Evolutionary conservation across 768 basidiomycete genomes (phyloP).

Genomic region (Tubosaeta brunneosetosa): DNA sequence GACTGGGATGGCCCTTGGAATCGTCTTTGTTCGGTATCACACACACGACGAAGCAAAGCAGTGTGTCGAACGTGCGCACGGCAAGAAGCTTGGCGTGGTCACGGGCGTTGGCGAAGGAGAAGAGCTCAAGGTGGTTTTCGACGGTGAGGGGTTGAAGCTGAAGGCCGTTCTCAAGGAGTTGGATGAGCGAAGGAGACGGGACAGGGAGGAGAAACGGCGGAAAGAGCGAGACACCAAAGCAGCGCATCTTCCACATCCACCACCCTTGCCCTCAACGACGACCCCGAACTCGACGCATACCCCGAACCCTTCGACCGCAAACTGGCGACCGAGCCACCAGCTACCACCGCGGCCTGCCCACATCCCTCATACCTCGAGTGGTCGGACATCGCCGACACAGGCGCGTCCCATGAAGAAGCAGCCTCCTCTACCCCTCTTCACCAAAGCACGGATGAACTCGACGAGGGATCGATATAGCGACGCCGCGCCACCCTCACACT

Average conservation of each 20-base stretch:
- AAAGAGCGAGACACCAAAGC: conserved; percentile 30
- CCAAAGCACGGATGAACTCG: conserved; percentile 27
- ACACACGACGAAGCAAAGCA: conserved; percentile 62
- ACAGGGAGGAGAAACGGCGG: conserved; percentile 45
- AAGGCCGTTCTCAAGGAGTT: conserved; percentile 64
- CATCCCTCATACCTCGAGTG: conserved; percentile 19
- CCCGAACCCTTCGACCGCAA: conserved; percentile 15
- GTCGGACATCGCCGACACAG: conserved; percentile 25
- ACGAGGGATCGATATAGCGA: conserved; percentile 22
- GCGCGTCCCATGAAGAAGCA: conserved; percentile 28
- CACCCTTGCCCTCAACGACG: conserved; percentile 15
- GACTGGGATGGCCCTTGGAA: conserved; percentile 79
- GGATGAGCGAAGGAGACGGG: conserved; percentile 46
- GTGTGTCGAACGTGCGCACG: conserved; percentile 65
- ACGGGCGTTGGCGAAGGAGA: conserved; percentile 43
- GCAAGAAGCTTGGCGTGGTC: conserved; percentile 52
- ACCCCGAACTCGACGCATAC: conserved; percentile 29
- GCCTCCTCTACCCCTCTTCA: conserved; percentile 16
- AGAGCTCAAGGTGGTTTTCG: conserved; percentile 72
- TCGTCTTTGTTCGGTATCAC: conserved; percentile 67
- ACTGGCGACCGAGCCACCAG: conserved; percentile 24
- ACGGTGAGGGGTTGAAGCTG: conserved; percentile 64
- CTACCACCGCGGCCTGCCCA: conserved; percentile 28
- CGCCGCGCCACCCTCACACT: conserved; percentile 18
- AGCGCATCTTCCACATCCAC: conserved; percentile 10